Percentiles rank a stretch among this genome's conserved stretches.
These are phyloP conservation scores for Ustilago tritici DNA, from an alignment of 1,284 basidiomycete species.

Conservation along the genomic window DNA sequence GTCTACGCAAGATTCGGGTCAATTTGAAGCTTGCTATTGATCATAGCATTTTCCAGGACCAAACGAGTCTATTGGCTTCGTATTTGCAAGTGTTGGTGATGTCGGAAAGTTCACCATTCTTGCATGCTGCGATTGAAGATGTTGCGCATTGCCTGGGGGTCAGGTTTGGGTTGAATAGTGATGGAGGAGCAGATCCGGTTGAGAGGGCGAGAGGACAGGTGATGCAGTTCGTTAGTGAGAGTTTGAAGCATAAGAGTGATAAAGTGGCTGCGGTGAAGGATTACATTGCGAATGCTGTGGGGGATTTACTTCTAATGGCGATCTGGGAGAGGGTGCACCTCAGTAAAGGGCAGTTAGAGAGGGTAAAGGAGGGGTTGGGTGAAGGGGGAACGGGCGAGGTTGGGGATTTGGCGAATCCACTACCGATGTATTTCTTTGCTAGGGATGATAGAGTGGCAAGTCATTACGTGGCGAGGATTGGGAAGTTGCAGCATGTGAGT, in stretches of 20 bases:
- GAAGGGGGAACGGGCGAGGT: constrained; percentile 31
- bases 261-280: constrained; percentile 63
- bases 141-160: constrained; percentile 43
- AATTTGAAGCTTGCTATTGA: constrained; percentile 67
- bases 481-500: constrained; percentile 15
- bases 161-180: constrained; percentile 15
- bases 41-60: constrained; percentile 59
- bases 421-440: constrained; percentile 62
- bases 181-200: constrained; percentile 41
- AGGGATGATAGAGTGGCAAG: constrained; percentile 58
- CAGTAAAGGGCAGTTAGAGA: constrained; percentile 16
- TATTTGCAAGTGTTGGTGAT: constrained; percentile 67
- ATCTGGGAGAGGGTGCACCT: constrained; percentile 58
- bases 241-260: constrained; percentile 44
- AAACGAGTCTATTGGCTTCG: constrained; percentile 58
- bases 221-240: constrained; percentile 57
- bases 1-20: constrained; percentile 61
- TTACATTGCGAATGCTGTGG: constrained; percentile 62
- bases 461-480: constrained; percentile 32
- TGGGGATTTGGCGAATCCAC: constrained; percentile 37
- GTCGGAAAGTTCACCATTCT: constrained; percentile 55
- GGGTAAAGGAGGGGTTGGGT: constrained; percentile 3
- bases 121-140: constrained; percentile 46
- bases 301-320: constrained; percentile 64
- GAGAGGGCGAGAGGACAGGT: constrained; percentile 44